Percentiles rank a stretch among this genome's conserved stretches.
Evolutionary conservation across 1,284 basidiomycete species (phyloP).

Genomic region (Retiboletus flavoniger): DNA sequence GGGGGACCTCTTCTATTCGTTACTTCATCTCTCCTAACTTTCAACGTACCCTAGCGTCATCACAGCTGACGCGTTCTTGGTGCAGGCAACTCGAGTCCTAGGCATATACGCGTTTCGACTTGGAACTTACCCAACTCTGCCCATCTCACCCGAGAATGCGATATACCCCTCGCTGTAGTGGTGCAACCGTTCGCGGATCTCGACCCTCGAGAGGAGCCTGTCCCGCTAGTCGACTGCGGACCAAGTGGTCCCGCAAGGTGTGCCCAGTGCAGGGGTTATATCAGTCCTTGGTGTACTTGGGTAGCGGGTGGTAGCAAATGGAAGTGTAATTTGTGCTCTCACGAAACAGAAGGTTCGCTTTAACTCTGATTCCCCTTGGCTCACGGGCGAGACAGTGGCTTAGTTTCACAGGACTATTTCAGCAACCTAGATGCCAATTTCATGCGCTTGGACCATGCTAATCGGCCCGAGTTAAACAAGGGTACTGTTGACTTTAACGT

Average conservation of each 20-base stretch:
- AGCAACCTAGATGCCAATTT: slow-evolving; percentile 81
- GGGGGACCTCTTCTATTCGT: not conserved
- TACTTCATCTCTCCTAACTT: not conserved
- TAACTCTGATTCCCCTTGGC: not conserved
- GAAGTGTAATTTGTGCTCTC: slow-evolving; percentile 90
- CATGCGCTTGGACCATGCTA: slow-evolving; percentile 78
- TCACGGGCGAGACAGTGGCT: slow-evolving; percentile 1
- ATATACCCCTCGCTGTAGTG: slow-evolving; percentile 81
- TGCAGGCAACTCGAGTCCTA: slow-evolving; percentile 76
- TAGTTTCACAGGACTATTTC: slow-evolving; percentile 84
- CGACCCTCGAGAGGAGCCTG: slow-evolving; percentile 75
- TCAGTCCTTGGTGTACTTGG: slow-evolving; percentile 95
- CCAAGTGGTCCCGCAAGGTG: slow-evolving; percentile 83
- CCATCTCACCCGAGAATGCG: slow-evolving; percentile 79
- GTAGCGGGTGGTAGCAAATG: slow-evolving; percentile 83
- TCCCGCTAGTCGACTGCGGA: slow-evolving; percentile 76
- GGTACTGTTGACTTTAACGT: slow-evolving; percentile 94
- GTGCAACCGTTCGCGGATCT: slow-evolving; percentile 91
- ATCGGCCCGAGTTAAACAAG: slow-evolving; percentile 85
- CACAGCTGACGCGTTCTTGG: slow-evolving; percentile 13
- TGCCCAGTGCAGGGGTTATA: slow-evolving; percentile 83
- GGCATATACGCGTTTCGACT: slow-evolving; percentile 85
- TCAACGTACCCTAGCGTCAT: not conserved
- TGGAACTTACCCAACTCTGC: slow-evolving; percentile 84
- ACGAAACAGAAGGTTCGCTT: slow-evolving; percentile 74